phyloP scores from a whole-genome alignment of 2,329 filamentous ascomycete species.

The Xylariaceae sp. region DNA sequence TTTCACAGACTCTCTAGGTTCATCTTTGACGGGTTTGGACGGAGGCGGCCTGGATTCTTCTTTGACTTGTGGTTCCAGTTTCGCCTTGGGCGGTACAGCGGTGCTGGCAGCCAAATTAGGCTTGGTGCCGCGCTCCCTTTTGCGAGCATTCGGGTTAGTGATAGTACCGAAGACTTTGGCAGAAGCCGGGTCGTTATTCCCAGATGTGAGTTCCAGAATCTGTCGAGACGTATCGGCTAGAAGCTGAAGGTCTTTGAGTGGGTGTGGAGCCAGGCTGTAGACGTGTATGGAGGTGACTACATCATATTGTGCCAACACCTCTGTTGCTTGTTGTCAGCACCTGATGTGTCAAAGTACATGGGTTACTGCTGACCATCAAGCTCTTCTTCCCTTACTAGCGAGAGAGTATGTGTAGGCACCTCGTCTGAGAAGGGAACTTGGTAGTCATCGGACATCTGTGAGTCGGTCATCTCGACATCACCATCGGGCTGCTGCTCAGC shows the following conservation, averaged over 20 bases:
- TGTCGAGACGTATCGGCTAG: constrained; percentile 64
- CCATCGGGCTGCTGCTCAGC: constrained; percentile 38
- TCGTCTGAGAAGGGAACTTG: constrained; percentile 35
- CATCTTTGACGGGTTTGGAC: constrained; percentile 27
- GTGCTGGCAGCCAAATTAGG: constrained; percentile 19
- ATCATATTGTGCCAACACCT: constrained; percentile 59
- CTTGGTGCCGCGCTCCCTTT: constrained; percentile 34
- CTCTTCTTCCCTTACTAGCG: constrained; percentile 64
- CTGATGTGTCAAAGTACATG: background rate
- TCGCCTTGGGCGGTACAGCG: constrained; percentile 20
- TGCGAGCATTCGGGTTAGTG: constrained; percentile 59
- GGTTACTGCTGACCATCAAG: constrained; percentile 51
- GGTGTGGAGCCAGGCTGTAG: constrained; percentile 72
- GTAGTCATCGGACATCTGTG: constrained; percentile 42
- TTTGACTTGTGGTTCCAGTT: constrained; percentile 21
- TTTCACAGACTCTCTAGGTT: constrained; percentile 22
- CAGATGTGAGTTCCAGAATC: constrained; percentile 44
- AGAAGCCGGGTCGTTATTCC: constrained; percentile 51
- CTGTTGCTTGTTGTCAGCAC: constrained; percentile 34
- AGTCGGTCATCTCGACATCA: constrained; percentile 66
- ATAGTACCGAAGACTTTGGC: constrained; percentile 66
- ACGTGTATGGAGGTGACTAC: constrained; percentile 74
- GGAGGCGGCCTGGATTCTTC: constrained; percentile 27
- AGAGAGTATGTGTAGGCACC: constrained; percentile 50
- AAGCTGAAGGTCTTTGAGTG: constrained; percentile 62